A percentile compares a stretch with the other conserved stretches of the same genome.
phyloP scores from a whole-genome alignment of 2,329 filamentous ascomycete genomes.

The Chaetomiaceae sp. region DNA sequence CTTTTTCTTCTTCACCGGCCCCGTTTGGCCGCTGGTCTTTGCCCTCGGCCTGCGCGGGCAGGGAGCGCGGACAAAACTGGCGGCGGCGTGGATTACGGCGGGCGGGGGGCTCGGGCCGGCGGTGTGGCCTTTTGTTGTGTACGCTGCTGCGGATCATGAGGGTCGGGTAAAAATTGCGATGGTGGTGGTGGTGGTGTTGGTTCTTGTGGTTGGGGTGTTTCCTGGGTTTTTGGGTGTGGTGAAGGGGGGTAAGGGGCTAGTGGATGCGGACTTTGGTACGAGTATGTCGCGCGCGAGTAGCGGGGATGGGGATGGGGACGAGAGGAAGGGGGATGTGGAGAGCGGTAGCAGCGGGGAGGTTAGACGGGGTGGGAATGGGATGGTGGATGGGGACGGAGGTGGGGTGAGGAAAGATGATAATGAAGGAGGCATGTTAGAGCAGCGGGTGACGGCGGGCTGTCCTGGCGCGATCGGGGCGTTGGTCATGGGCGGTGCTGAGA shows the following conservation, averaged over 20 bases:
- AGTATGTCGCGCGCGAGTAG: neutral
- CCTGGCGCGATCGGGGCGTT: neutral
- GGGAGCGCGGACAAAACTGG: slow-evolving; percentile 72
- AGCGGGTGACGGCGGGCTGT: neutral
- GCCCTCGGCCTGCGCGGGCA: slow-evolving; percentile 73
- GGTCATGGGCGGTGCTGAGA: neutral
- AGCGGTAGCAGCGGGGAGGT: too few species aligned
- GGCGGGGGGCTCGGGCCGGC: slow-evolving; percentile 68
- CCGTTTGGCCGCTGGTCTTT: slow-evolving; percentile 77
- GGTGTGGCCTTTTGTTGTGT: slow-evolving; percentile 68
- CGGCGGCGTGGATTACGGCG: slow-evolving; percentile 70
- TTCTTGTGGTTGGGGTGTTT: slow-evolving; percentile 51
- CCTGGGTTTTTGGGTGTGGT: slow-evolving; percentile 43
- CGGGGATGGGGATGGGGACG: neutral
- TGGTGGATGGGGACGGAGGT: neutral
- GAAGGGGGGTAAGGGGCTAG: slow-evolving; percentile 39
- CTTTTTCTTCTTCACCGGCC: slow-evolving; percentile 75
- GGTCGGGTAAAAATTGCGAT: slow-evolving; percentile 41
- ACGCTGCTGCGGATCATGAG: slow-evolving; percentile 58
- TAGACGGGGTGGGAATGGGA: neutral
- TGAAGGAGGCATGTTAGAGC: neutral
- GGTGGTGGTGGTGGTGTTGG: slow-evolving; percentile 52
- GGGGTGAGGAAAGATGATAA: neutral
- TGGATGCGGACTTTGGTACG: too few species aligned
- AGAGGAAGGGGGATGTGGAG: neutral